Conservation (phyloP, 805 yeast species). For the Pichia rugopelliculosa region DNA sequence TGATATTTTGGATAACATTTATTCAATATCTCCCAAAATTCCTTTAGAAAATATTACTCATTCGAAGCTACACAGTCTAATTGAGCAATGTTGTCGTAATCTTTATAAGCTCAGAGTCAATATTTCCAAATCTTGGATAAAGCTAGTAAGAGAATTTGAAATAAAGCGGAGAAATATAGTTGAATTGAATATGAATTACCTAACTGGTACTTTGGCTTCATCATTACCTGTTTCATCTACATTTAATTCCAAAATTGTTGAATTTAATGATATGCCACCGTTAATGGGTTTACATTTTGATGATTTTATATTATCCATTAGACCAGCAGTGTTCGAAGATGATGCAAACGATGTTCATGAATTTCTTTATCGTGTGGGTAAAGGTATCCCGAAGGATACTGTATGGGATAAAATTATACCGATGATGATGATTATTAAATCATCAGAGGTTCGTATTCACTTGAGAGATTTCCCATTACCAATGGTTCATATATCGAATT, state of each 20-base stretch:
- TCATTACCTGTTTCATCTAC: slow-evolving; percentile 30
- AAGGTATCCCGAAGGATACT: slow-evolving; percentile 71
- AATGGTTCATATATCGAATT: slow-evolving; percentile 56
- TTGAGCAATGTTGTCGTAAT: slow-evolving; percentile 13
- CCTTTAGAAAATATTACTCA: not conserved
- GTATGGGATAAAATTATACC: slow-evolving; percentile 66
- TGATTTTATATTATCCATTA: slow-evolving; percentile 38
- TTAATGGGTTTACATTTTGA: slow-evolving; percentile 41
- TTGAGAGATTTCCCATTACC: slow-evolving; percentile 86
- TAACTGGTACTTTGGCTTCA: slow-evolving; percentile 35
- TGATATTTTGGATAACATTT: not conserved
- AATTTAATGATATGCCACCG: slow-evolving; percentile 41
- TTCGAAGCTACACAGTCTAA: not conserved
- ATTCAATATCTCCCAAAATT: not conserved
- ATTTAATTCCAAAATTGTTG: slow-evolving; percentile 40
- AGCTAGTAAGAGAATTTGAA: slow-evolving; percentile 46
- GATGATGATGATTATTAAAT: slow-evolving; percentile 43
- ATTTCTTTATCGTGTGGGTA: slow-evolving; percentile 68
- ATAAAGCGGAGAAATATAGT: slow-evolving; percentile 34
- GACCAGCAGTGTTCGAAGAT: slow-evolving; percentile 40
- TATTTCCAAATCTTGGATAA: slow-evolving; percentile 56
- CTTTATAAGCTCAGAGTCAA: slow-evolving; percentile 22
- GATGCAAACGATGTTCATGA: slow-evolving; percentile 40
- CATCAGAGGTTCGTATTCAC: slow-evolving; percentile 61
- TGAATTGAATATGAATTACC: slow-evolving; percentile 30